Conservation (phyloP, 345 rosid species). For the Lepidium didymum region DNA sequence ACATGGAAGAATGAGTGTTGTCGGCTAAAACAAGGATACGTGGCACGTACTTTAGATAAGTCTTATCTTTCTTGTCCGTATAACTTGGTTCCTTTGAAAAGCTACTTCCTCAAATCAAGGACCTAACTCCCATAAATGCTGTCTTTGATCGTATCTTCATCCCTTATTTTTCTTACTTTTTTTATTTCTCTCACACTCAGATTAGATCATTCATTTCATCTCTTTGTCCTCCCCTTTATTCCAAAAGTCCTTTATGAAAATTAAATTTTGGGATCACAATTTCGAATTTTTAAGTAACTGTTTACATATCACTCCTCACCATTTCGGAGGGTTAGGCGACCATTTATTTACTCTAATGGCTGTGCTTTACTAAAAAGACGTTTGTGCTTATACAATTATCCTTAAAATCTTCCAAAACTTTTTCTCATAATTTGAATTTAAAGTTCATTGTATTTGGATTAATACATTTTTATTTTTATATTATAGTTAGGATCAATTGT, state of each 20-base stretch:
- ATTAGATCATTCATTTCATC: background rate
- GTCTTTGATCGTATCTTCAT: conserved; percentile 2
- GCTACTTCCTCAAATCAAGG: conserved; percentile 21
- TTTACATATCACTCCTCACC: background rate
- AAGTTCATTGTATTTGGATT: background rate
- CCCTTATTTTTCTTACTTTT: background rate
- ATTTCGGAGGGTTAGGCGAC: background rate
- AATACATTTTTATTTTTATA: background rate
- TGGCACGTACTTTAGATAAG: background rate
- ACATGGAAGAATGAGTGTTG: conserved; percentile 13
- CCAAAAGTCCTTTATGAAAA: background rate
- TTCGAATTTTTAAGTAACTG: background rate
- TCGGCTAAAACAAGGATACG: conserved; percentile 14
- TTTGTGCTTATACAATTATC: background rate
- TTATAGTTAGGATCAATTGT: background rate
- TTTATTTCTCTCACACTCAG: background rate
- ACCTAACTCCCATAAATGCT: conserved; percentile 14
- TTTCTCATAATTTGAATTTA: background rate
- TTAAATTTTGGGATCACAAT: background rate
- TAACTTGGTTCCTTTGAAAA: conserved; percentile 12
- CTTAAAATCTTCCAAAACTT: background rate
- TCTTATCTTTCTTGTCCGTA: conserved; percentile 7
- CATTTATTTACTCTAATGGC: conserved; percentile 1
- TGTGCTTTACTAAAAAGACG: background rate
- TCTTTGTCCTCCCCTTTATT: conserved; percentile 2